Base-by-base conservation (phyloP, 169 alveolate genomes). In the Cryptosporidium ubiquitum region DNA sequence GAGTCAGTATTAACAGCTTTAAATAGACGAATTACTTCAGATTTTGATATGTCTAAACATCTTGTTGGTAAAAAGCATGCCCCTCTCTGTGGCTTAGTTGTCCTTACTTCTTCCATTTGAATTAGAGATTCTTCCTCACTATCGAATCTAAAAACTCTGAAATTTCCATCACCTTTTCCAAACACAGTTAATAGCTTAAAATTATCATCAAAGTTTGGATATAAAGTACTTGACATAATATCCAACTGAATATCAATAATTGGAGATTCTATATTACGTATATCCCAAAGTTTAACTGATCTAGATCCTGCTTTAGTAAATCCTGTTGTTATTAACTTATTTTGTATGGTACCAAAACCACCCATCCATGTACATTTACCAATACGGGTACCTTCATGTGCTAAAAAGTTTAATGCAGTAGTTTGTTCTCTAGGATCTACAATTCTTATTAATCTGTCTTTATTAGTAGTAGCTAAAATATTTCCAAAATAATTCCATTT, bases 361-460 rank as follows among this genome's bases (percentile, higher is more conserved):
- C 75, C 89, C 69, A 79, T 12, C 89, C 89, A 79, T 3, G 68
- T 44, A 40, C 89, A 79, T 66, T 79, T 79, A 39, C 89, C 89
- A 29, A 79, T 79, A 44, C 89, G 51, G 35, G 89, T 79, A 23
- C 89, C 89, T 61, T 79, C 89, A 79, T 79, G 89, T 37, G 89
- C 75, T 18, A 35, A 40, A 39, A 79, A 79, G 26, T 58, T 61
- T 33, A 40, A 44, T 5, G 39, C 89, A 0, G 75, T 64, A 1
- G 68, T 37, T 39, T 79, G 69, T 64, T 58, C 64, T 64, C 89
- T 79, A 37, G 89, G 89, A 58, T 79, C 89, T 12, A 79, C 58
- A 40, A 79, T 79, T 29, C 89, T 20, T 4, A 64, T 31, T 61
- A 61, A 23, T 42, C 75, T 79, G 33, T 79, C 89, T 33, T 79